Evolutionary conservation across 2,329 filamentous ascomycete genomes (phyloP), one percentile per base, ranked within the genome.

Genomic region (Berkeleyomyces basicola): DNA sequence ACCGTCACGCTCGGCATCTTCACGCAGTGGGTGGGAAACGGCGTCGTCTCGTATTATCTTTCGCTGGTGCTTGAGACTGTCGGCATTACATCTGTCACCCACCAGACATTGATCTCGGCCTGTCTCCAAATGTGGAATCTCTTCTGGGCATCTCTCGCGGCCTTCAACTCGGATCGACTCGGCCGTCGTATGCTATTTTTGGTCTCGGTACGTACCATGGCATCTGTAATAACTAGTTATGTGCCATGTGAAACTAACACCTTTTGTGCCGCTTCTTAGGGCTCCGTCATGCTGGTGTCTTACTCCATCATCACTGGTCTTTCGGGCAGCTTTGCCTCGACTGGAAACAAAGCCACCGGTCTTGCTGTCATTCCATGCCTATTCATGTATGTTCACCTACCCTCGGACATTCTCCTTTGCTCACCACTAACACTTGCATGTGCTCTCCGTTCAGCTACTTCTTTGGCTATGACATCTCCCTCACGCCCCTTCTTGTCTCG

Each of bases 361-460:
- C 71, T 74, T 31, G 71, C 75, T 2, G 71, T 71, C 31, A 71
- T 85, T 40, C 78, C 84, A 70, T 85, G 82, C 71, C 82, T 81
- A 67, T 85, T 83, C 66, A 73, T 76, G 3, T 85, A 83, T n/a
- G 61, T 59, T 16, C 9, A 5, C 43, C 36, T 11, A 4, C 2
- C 31, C 14, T 16, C 37, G 31, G 5, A 49, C 37, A 23, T n/a
- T 53, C 11, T 33, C 39, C 42, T 1, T 6, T 16, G 4, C 14
- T 43, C 23, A 23, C 37, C 40, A 2, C 37, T 31, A 40, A 40
- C 33, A 53, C 33, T 14, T 23, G 23, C 23, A 23, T 23, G 23
- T 23, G 2, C 39, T 42, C 7, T 42, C 49, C 43, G 66, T 43
- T 44, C 59, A 47, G 31, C 23, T 61, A 53, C 62, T 66, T 64